phyloP scores from a whole-genome alignment of 2,329 filamentous ascomycete species.

The Pyricularia sp. region DNA sequence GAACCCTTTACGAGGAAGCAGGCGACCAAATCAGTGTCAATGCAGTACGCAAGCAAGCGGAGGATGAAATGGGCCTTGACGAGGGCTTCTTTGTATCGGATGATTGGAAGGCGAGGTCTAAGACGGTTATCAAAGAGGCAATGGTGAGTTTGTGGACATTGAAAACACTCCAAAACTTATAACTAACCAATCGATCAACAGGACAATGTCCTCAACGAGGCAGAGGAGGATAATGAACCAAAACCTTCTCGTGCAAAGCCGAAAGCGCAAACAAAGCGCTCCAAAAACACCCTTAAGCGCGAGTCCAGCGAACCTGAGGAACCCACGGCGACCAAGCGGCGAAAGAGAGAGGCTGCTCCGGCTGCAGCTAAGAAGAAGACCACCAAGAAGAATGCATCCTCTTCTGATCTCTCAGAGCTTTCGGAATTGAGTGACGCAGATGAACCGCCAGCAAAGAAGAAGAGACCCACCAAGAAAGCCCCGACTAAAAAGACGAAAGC shows the following conservation, averaged over 20 bases:
- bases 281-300: slow-evolving; percentile 20
- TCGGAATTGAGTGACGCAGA: neutral
- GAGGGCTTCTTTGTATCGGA: slow-evolving; percentile 37
- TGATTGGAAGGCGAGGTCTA: slow-evolving; percentile 51
- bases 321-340: slow-evolving; percentile 10
- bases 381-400: slow-evolving; percentile 16
- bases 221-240: neutral
- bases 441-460: slow-evolving; percentile 9
- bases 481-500: slow-evolving; percentile 3
- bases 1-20: slow-evolving; percentile 31
- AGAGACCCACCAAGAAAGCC: slow-evolving; percentile 9
- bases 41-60: slow-evolving; percentile 41
- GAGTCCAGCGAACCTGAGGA: slow-evolving; percentile 15
- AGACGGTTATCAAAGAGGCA: slow-evolving; percentile 42
- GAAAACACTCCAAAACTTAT: no score
- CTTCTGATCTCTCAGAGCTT: slow-evolving; percentile 2
- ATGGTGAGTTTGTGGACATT: slow-evolving; percentile 34
- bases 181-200: neutral
- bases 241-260: slow-evolving; percentile 1
- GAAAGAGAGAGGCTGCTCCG: slow-evolving; percentile 7
- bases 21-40: slow-evolving; percentile 45
- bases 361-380: slow-evolving; percentile 7
- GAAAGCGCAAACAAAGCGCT: slow-evolving; percentile 7
- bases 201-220: slow-evolving; percentile 8
- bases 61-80: slow-evolving; percentile 37